Evolutionary conservation across 495 filamentous ascomycete species (phyloP), one percentile per base, ranked within the genome.

Genomic region (Podospora appendiculata): DNA sequence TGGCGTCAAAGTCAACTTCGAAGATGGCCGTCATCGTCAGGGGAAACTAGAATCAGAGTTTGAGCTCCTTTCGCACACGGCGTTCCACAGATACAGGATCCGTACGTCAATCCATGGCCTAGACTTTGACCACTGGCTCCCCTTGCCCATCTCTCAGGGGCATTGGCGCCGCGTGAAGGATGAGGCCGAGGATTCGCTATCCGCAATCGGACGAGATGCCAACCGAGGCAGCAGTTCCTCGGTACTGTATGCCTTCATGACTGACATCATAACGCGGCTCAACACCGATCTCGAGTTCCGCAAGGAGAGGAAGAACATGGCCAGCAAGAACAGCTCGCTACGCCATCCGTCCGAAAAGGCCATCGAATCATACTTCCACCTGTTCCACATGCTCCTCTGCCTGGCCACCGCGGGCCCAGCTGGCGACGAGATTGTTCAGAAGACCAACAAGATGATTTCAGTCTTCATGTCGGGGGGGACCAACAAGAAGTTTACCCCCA

Each of bases 221-320:
- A 18, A 41, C 52, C 42, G 41, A 53, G 42, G 40, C 25, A n/a
- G 17, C 14, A 43, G 42, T 25, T 58, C 66, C 17, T 41, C 63
- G 13, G 70, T 74, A n/a, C 49, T 80, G 7, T 76, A 70, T 50
- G 61, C 65, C 33, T 79, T 79, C 60, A 76, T 80, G 74, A 78
- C 71, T 50, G 68, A 76, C 44, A 64, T 78, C 14, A 70, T 79
- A 6, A 73, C 78, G 38, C 66, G 71, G n/a, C 70, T 77, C 34
- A 76, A 70, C 58, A 39, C 65, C 11, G 63, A 65, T 48, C 52
- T 52, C 1, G 56, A 53, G 12, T 38, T 16, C 12, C 41, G 17
- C 19, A 56, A 19, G 9, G 36, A 9, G 35, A 9, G 32, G 18
- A 6, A 32, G 2, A 11, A 56, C 43, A 19, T 34, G 12, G 11